These are phyloP conservation scores for Pythium rhizo-oryzae DNA, from an alignment of 352 stramenopile genomes.

Conservation along the genomic window DNA sequence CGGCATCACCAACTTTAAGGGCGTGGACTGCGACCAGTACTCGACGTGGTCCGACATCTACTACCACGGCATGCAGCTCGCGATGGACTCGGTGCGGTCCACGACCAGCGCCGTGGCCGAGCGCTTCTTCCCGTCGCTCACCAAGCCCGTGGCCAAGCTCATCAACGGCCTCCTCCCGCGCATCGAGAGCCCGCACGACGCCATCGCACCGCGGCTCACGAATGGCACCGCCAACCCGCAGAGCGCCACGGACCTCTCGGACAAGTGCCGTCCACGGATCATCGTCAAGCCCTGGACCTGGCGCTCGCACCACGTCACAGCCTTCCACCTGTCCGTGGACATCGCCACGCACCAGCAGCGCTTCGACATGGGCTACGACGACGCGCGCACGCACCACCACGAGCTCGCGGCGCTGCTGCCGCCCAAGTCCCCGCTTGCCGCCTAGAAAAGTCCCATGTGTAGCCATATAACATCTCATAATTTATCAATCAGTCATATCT, in stretches of 20 bases:
- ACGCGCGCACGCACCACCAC: constrained; percentile 53
- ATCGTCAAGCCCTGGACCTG: constrained; percentile 71
- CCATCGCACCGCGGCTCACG: constrained; percentile 40
- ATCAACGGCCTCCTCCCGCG: constrained; percentile 47
- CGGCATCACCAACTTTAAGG: constrained; percentile 74
- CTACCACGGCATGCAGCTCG: constrained; percentile 53
- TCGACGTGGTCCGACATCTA: constrained; percentile 57
- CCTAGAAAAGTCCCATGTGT: not conserved
- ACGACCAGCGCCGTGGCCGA: constrained; percentile 40
- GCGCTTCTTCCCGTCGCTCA: constrained; percentile 46
- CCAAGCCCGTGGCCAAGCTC: constrained; percentile 50
- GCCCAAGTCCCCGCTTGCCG: constrained; percentile 21
- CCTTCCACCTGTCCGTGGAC: constrained; percentile 67
- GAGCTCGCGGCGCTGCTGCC: constrained; percentile 50
- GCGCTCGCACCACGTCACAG: constrained; percentile 47
- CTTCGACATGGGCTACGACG: constrained; percentile 66
- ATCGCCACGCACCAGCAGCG: constrained; percentile 49
- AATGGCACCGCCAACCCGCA: constrained; percentile 28
- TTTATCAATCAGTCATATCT: not conserved
- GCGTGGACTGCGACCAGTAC: constrained; percentile 60
- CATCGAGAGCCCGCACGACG: constrained; percentile 51
- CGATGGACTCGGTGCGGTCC: constrained; percentile 43
- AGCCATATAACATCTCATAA: constrained; percentile 11
- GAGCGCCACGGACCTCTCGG: constrained; percentile 11
- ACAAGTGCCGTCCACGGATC: constrained; percentile 35